A percentile compares a stretch with the other conserved stretches of the same genome.
phyloP scores from a whole-genome alignment of 2,329 filamentous ascomycete genomes.

The Didymosphaeria variabile region DNA sequence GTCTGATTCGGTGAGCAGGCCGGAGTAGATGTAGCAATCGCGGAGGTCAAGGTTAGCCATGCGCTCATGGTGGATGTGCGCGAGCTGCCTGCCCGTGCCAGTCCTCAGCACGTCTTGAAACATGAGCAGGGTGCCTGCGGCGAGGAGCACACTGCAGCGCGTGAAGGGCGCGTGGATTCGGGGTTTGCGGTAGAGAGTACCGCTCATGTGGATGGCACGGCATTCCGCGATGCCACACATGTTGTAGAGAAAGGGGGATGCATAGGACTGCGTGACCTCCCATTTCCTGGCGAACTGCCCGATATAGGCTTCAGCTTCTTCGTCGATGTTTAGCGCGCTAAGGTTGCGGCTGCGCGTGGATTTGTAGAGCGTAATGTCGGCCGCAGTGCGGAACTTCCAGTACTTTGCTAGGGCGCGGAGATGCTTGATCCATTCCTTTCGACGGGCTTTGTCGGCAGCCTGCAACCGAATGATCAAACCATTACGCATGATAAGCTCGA shows the following conservation, averaged over 20 bases:
- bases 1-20: slow-evolving; percentile 69
- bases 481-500: slow-evolving; percentile 70
- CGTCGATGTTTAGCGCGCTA: slow-evolving; percentile 68
- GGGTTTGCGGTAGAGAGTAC: slow-evolving; percentile 70
- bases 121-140: slow-evolving; percentile 67
- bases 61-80: slow-evolving; percentile 69
- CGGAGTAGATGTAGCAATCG: slow-evolving; percentile 73
- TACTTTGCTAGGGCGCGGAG: slow-evolving; percentile 66
- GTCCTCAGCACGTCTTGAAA: slow-evolving; percentile 68
- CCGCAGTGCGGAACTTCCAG: slow-evolving; percentile 66
- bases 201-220: slow-evolving; percentile 68
- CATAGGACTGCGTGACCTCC: slow-evolving; percentile 71
- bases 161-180: slow-evolving; percentile 69
- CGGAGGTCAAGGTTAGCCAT: slow-evolving; percentile 67
- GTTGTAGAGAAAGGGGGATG: slow-evolving; percentile 72
- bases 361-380: slow-evolving; percentile 67
- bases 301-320: slow-evolving; percentile 70
- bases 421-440: slow-evolving; percentile 69
- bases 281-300: slow-evolving; percentile 73
- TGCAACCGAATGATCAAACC: slow-evolving; percentile 69
- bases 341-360: slow-evolving; percentile 66
- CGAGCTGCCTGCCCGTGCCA: slow-evolving; percentile 63
- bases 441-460: slow-evolving; percentile 64
- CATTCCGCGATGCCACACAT: slow-evolving; percentile 72
- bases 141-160: slow-evolving; percentile 67